Evolutionary conservation across 306 rosid species (phyloP).

Genomic region (Cyamopsis tetragonoloba): DNA sequence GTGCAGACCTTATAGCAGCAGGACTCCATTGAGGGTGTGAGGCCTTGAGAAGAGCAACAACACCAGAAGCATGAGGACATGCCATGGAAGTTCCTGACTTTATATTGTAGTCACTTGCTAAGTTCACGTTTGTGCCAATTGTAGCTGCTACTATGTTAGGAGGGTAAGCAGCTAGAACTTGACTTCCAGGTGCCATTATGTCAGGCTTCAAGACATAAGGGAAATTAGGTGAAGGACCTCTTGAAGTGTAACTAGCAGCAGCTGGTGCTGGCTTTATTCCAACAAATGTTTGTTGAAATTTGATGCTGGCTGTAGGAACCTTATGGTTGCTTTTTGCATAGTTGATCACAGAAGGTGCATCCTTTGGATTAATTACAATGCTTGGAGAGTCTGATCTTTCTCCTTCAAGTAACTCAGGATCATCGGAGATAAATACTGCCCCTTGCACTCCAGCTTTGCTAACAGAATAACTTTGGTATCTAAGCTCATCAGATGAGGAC

Average conservation of each 20-base stretch:
- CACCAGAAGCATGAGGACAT: slow-evolving; percentile 29
- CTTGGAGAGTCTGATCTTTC: not conserved
- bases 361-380: slow-evolving; percentile 16
- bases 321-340: not conserved
- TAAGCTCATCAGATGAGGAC: too few species aligned
- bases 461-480: not conserved
- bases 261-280: slow-evolving; percentile 41
- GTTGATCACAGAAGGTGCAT: slow-evolving; percentile 21
- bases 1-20: slow-evolving; percentile 33
- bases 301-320: slow-evolving; percentile 28
- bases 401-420: not conserved
- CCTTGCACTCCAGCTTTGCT: slow-evolving; percentile 3
- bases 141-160: not conserved
- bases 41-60: slow-evolving; percentile 27
- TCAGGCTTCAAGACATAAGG: slow-evolving; percentile 33
- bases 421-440: slow-evolving; percentile 26
- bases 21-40: slow-evolving; percentile 31
- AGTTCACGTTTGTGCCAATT: slow-evolving; percentile 20
- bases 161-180: slow-evolving; percentile 27
- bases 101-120: slow-evolving; percentile 24
- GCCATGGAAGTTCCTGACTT: slow-evolving; percentile 39
- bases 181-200: slow-evolving; percentile 35
- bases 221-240: slow-evolving; percentile 38
- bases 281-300: slow-evolving; percentile 28
- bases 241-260: slow-evolving; percentile 32